phyloP scores from a whole-genome alignment of 2,329 filamentous ascomycete genomes.

The Furcasterigmium sp. region DNA sequence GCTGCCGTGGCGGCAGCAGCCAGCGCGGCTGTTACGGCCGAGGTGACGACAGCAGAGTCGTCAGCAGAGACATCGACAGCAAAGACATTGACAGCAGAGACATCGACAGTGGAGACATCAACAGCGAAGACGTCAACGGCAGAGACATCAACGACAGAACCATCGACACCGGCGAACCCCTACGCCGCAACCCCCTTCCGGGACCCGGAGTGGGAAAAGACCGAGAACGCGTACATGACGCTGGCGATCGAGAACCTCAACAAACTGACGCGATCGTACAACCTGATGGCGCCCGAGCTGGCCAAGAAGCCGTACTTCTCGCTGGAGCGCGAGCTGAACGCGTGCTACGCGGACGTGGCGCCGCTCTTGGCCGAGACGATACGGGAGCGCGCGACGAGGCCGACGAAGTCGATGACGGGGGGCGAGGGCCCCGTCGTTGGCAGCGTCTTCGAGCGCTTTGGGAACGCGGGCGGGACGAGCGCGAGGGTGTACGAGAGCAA shows the following conservation, averaged over 20 bases:
- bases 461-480: constrained; percentile 36
- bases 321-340: constrained; percentile 72
- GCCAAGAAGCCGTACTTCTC: constrained; percentile 91
- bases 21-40: too few species aligned
- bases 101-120: too few species aligned
- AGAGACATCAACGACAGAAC: constrained; percentile 4
- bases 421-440: constrained; percentile 25
- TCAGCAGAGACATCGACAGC: constrained; percentile 8
- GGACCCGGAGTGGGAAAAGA: constrained; percentile 68
- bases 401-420: constrained; percentile 24
- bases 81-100: constrained; percentile 7
- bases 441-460: constrained; percentile 58
- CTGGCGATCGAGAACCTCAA: constrained; percentile 77
- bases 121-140: too few species aligned
- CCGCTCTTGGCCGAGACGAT: constrained; percentile 70
- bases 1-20: constrained; percentile 7
- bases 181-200: constrained; percentile 60
- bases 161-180: constrained; percentile 14
- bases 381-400: constrained; percentile 54
- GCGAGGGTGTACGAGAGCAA: constrained; percentile 69
- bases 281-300: constrained; percentile 86
- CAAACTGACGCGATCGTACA: constrained; percentile 77
- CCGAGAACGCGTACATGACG: constrained; percentile 69
- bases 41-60: background rate
- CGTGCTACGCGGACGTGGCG: constrained; percentile 83